Evolutionary conservation across 805 yeast species (phyloP).

Genomic region (Ogataea philodendri): DNA sequence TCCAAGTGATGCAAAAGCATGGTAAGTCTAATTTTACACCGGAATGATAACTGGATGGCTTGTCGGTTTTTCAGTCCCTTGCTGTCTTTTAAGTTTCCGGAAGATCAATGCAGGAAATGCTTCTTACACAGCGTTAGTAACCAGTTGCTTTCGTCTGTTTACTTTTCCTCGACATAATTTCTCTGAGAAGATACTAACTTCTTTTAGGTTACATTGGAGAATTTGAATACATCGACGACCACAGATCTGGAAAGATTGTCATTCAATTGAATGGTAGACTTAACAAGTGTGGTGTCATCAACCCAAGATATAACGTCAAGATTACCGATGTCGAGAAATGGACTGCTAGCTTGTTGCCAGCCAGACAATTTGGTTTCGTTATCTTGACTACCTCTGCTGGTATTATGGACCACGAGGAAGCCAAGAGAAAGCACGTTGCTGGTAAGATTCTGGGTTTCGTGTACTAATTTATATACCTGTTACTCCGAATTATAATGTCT

Average conservation of each 20-base stretch:
- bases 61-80: slow-evolving; percentile 80
- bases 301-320: slow-evolving; percentile 98
- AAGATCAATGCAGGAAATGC: slow-evolving; percentile 53
- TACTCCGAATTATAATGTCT: no score
- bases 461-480: slow-evolving; percentile 51
- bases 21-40: slow-evolving; percentile 63
- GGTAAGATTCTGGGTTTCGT: slow-evolving; percentile 99
- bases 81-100: slow-evolving; percentile 99
- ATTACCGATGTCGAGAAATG: slow-evolving; percentile 95
- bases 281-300: slow-evolving; percentile 98
- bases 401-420: slow-evolving; percentile 99
- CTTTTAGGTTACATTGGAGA: slow-evolving; percentile 82
- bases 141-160: slow-evolving; percentile 48
- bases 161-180: slow-evolving; percentile 60
- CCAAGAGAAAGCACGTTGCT: slow-evolving; percentile 99
- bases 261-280: slow-evolving; percentile 97
- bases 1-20: slow-evolving; percentile 97
- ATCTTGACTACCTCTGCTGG: slow-evolving; percentile 99
- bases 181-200: slow-evolving; percentile 33
- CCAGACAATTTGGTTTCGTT: slow-evolving; percentile 98
- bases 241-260: slow-evolving; percentile 98
- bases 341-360: slow-evolving; percentile 98
- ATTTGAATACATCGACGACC: slow-evolving; percentile 98
- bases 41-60: slow-evolving; percentile 99
- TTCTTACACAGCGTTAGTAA: slow-evolving; percentile 61